Conservation (phyloP, 192 early-diverging fungal genomes). For the Gaertneriomyces sp. region DNA sequence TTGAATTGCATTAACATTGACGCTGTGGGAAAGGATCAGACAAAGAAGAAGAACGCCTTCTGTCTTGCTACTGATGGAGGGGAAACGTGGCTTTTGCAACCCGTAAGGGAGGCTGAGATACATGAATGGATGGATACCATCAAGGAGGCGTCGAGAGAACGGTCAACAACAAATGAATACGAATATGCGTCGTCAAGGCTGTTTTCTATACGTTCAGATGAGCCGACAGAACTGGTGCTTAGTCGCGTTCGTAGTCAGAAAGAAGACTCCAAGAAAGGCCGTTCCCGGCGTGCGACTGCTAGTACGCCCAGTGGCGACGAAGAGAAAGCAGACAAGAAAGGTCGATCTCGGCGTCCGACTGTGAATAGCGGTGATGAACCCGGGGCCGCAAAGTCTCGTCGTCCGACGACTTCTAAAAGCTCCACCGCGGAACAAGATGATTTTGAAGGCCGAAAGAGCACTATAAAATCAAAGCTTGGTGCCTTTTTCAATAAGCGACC, state of each 20-base stretch:
- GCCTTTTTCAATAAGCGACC: constrained; percentile 41
- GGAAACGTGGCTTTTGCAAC: constrained; percentile 30
- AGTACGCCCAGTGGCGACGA: no score
- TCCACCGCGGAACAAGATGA: neutral
- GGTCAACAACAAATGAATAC: constrained; percentile 34
- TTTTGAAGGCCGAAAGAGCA: constrained; percentile 27
- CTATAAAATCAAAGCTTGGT: constrained; percentile 35
- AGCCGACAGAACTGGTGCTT: no score
- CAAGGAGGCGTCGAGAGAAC: constrained; percentile 33
- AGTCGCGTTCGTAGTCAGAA: no score
- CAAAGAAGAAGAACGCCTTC: constrained; percentile 44
- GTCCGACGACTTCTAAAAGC: neutral
- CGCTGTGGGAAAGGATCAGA: constrained; percentile 36
- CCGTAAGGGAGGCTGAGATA: constrained; percentile 34
- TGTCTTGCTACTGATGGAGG: constrained; percentile 23
- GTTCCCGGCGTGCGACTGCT: no score
- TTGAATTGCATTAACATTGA: constrained; percentile 34
- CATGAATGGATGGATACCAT: constrained; percentile 41
- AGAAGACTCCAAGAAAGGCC: no score
- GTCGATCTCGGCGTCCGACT: no score
- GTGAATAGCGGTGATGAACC: no score
- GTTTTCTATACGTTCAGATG: constrained; percentile 1
- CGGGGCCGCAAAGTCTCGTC: neutral
- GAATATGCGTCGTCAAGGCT: constrained; percentile 1
- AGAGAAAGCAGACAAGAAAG: no score